These are phyloP conservation scores for Trichosphaerium sp. DNA, from an alignment of 78 protist species.

Conservation along the genomic window DNA sequence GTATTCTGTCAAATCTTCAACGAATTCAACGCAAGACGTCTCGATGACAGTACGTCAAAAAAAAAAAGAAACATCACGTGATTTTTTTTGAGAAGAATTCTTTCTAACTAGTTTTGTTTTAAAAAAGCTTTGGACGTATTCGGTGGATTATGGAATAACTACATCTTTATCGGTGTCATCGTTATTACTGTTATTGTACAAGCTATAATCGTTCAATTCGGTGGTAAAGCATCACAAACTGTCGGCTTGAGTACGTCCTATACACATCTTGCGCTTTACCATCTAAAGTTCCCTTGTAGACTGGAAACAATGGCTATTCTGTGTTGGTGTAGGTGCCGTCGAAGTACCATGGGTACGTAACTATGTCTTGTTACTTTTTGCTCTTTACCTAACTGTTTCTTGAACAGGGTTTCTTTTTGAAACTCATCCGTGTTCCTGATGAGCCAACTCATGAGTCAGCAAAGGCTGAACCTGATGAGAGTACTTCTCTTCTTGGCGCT, in stretches of 20 bases:
- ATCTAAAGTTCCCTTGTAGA: constrained; percentile 34
- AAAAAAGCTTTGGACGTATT: constrained; percentile 26
- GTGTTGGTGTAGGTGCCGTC: constrained; percentile 24
- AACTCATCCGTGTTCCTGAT: too few relatives aligned
- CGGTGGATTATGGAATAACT: constrained; percentile 19
- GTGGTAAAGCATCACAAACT: constrained; percentile 46
- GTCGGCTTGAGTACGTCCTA: too few relatives aligned
- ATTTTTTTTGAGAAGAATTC: too few relatives aligned
- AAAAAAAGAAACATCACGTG: too few relatives aligned
- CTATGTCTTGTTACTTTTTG: too few relatives aligned
- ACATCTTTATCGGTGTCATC: constrained; percentile 47
- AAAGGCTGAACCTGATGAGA: too few relatives aligned
- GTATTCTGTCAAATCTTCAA: constrained; percentile 67
- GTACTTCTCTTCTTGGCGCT: too few relatives aligned
- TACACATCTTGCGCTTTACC: too few relatives aligned
- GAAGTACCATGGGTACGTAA: constrained; percentile 41
- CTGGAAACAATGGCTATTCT: constrained; percentile 42
- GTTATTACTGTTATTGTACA: constrained; percentile 37
- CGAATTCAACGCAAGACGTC: constrained; percentile 55
- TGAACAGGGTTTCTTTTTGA: too few relatives aligned
- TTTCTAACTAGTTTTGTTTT: too few relatives aligned
- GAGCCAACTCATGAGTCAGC: too few relatives aligned
- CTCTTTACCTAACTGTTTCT: too few relatives aligned
- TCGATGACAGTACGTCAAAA: not conserved
- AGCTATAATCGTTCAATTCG: constrained; percentile 68